phyloP scores from a whole-genome alignment of 257 asterid species.

The Fraxinus pennsylvanica region DNA sequence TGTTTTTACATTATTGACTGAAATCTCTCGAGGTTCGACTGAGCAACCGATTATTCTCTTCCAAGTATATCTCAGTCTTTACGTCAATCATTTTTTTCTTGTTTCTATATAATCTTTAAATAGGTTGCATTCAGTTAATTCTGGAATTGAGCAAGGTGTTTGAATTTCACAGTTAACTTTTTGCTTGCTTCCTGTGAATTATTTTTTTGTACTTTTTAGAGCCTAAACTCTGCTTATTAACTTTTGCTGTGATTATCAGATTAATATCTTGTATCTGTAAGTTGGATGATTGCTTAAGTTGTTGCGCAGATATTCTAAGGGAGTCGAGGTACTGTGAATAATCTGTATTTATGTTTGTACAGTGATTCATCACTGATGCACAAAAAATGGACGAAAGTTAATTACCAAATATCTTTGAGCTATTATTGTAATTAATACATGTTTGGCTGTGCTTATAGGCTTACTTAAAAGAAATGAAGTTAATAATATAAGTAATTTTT shows the following conservation, averaged over 20 bases:
- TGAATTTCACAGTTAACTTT: no score
- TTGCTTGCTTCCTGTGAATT: neutral
- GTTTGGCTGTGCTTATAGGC: no score
- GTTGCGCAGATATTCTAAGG: neutral
- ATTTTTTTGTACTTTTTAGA: no score
- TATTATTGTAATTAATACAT: no score
- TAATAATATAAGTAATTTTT: no score
- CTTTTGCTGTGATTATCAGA: neutral
- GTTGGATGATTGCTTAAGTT: neutral
- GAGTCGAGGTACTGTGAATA: neutral
- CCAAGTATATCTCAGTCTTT: neutral
- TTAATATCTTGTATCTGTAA: neutral
- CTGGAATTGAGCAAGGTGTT: neutral
- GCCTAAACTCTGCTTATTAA: neutral
- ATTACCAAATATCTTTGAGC: neutral
- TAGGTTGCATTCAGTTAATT: neutral
- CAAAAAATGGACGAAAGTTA: no score
- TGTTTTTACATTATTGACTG: slow-evolving; percentile 29
- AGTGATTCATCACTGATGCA: no score
- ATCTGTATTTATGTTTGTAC: no score
- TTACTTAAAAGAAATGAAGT: no score
- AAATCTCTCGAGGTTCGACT: slow-evolving; percentile 32
- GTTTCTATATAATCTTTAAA: neutral
- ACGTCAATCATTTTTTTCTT: neutral
- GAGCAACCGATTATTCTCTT: slow-evolving; percentile 16